Evolutionary conservation across 768 basidiomycete genomes (phyloP).

Genomic region (Tricholoma matsutake): DNA sequence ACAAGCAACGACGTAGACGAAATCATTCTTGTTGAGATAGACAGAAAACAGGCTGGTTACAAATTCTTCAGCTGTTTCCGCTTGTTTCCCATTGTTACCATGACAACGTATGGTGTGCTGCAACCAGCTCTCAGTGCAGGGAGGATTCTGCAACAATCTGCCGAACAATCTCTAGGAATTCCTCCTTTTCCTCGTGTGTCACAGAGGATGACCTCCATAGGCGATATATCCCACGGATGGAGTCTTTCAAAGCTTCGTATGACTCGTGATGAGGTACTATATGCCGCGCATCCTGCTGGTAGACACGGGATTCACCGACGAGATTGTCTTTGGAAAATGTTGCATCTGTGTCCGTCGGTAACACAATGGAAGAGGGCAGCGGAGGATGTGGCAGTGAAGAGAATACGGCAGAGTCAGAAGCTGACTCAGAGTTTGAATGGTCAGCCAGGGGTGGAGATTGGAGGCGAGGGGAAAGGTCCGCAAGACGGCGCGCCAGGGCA

Average conservation of each 20-base stretch:
- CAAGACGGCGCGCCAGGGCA: conserved; percentile 39
- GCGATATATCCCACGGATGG: conserved; percentile 53
- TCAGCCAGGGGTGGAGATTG: conserved; percentile 22
- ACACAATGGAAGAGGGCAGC: conserved; percentile 4
- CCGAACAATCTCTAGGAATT: conserved; percentile 38
- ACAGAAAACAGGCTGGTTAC: not conserved
- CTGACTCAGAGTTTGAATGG: conserved; percentile 22
- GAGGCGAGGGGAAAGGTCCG: conserved; percentile 27
- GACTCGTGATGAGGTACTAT: conserved; percentile 16
- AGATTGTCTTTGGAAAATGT: not conserved
- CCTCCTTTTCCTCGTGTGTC: conserved; percentile 23
- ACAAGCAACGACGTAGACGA: no score
- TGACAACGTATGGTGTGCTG: not conserved
- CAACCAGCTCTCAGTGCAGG: not conserved
- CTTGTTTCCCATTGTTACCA: not conserved
- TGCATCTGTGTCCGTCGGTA: not conserved
- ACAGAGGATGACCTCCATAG: conserved; percentile 50
- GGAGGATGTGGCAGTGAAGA: conserved; percentile 13
- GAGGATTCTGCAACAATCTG: conserved; percentile 24
- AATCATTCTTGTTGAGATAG: no score
- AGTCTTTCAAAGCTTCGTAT: conserved; percentile 42
- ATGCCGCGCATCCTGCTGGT: conserved; percentile 4
- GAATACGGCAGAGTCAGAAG: conserved; percentile 9
- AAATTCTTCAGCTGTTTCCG: not conserved
- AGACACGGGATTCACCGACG: not conserved